Conservation (phyloP, 2,329 filamentous ascomycete species). For the Knufia petricola region DNA sequence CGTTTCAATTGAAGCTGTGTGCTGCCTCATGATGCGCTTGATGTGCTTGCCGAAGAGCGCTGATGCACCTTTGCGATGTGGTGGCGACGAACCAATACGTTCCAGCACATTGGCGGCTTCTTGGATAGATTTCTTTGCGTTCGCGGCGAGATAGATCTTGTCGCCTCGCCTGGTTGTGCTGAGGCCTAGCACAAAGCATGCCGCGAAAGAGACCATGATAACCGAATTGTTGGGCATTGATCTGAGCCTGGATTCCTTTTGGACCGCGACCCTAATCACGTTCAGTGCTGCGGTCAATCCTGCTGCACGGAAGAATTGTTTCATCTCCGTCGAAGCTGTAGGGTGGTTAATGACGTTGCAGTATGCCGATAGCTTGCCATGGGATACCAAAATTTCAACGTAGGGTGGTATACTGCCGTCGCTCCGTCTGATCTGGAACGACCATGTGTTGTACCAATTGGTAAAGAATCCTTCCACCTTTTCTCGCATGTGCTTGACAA, state of each 20-base stretch:
- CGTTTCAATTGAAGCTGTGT: slow-evolving; percentile 8
- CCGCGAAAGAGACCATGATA: slow-evolving; percentile 69
- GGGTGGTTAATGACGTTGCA: slow-evolving; percentile 65
- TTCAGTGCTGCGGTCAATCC: slow-evolving; percentile 64
- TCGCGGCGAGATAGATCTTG: slow-evolving; percentile 47
- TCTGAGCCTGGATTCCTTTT: slow-evolving; percentile 58
- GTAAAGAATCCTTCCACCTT: slow-evolving; percentile 58
- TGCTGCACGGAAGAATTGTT: slow-evolving; percentile 62
- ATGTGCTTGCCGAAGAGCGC: slow-evolving; percentile 50
- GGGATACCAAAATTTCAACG: slow-evolving; percentile 63
- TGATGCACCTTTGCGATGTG: slow-evolving; percentile 58
- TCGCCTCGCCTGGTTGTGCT: slow-evolving; percentile 48
- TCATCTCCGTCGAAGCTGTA: slow-evolving; percentile 59
- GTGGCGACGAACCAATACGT: slow-evolving; percentile 55
- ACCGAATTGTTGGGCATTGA: slow-evolving; percentile 73
- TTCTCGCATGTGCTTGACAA: slow-evolving; percentile 40
- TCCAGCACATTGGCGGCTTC: slow-evolving; percentile 61
- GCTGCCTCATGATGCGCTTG: slow-evolving; percentile 25
- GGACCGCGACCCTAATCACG: slow-evolving; percentile 63
- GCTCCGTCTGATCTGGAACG: slow-evolving; percentile 45
- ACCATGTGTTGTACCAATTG: slow-evolving; percentile 56
- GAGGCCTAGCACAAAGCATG: slow-evolving; percentile 57
- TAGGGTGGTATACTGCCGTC: slow-evolving; percentile 56
- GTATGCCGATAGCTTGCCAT: slow-evolving; percentile 65
- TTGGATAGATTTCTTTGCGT: slow-evolving; percentile 55